Evolutionary conservation across 1,139 yeast species (phyloP).

Genomic region (Debaryomyces udenii): DNA sequence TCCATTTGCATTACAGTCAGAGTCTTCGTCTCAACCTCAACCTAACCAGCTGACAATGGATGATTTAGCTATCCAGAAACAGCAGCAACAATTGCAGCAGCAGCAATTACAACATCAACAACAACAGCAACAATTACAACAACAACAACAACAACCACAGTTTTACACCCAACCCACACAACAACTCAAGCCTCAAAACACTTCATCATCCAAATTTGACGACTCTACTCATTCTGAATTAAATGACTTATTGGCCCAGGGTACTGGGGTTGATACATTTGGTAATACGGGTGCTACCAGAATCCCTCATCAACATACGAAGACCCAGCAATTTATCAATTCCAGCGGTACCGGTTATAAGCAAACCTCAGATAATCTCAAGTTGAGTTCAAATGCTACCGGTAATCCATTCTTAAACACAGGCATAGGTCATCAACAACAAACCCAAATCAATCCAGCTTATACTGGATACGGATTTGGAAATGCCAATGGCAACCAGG

Average conservation of each 20-base stretch:
- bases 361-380: slow-evolving; percentile 45
- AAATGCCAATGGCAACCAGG: slow-evolving; percentile 51
- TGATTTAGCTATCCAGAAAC: slow-evolving; percentile 21
- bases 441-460: slow-evolving; percentile 41
- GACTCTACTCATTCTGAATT: slow-evolving; percentile 67
- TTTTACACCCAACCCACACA: slow-evolving; percentile 24
- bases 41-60: slow-evolving; percentile 14
- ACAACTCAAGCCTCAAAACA: slow-evolving; percentile 30
- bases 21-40: slow-evolving; percentile 21
- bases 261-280: slow-evolving; percentile 92
- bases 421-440: slow-evolving; percentile 76
- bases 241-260: slow-evolving; percentile 77
- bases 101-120: slow-evolving; percentile 22
- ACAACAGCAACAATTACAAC: slow-evolving; percentile 26
- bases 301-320: slow-evolving; percentile 92
- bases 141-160: slow-evolving; percentile 26
- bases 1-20: slow-evolving; percentile 71
- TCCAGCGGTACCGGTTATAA: slow-evolving; percentile 86
- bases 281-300: slow-evolving; percentile 92
- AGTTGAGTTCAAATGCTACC: slow-evolving; percentile 46
- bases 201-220: slow-evolving; percentile 45
- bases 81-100: slow-evolving; percentile 29
- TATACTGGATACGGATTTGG: slow-evolving; percentile 96
- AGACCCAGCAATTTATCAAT: slow-evolving; percentile 76
- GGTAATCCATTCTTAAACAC: slow-evolving; percentile 77